A percentile compares a stretch with the other conserved stretches of the same genome.
These are phyloP conservation scores for Leccinum rimulosum DNA, from an alignment of 768 basidiomycete genomes.

Conservation along the genomic window DNA sequence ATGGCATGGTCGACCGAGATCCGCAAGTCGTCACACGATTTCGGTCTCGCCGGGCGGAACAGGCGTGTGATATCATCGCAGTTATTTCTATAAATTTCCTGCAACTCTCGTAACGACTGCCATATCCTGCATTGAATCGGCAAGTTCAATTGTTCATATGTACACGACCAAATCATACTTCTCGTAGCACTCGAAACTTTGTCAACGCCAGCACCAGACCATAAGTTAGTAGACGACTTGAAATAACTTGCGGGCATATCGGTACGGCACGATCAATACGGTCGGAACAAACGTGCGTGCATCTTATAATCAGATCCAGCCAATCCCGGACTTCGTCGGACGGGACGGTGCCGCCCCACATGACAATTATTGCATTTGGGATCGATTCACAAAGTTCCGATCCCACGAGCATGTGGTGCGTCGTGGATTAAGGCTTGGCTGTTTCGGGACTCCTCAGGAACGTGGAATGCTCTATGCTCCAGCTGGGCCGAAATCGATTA, in stretches of 20 bases:
- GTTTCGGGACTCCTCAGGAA: conserved; percentile 5
- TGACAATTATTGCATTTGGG: conserved; percentile 29
- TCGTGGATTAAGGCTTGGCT: not conserved
- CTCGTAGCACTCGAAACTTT: not conserved
- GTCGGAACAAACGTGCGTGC: conserved; percentile 2
- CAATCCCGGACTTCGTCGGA: conserved; percentile 29
- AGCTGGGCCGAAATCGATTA: not conserved
- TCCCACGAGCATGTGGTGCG: not conserved
- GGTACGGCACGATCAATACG: not conserved
- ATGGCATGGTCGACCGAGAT: not conserved
- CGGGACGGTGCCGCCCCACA: conserved; percentile 23
- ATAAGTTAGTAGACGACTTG: too few relatives aligned
- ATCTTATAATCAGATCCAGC: not conserved
- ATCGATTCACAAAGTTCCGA: conserved; percentile 2
- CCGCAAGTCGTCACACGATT: conserved; percentile 14
- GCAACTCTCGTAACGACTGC: not conserved
- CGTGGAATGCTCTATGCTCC: not conserved
- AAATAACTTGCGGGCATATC: not conserved
- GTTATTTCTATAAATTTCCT: not conserved
- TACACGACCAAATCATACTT: not conserved
- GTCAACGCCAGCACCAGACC: not conserved
- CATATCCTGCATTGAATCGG: not conserved
- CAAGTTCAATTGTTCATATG: not conserved
- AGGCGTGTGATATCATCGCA: not conserved
- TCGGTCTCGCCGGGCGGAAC: not conserved